Evolutionary conservation across 805 yeast species (phyloP).

Genomic region (Candida ulmi): DNA sequence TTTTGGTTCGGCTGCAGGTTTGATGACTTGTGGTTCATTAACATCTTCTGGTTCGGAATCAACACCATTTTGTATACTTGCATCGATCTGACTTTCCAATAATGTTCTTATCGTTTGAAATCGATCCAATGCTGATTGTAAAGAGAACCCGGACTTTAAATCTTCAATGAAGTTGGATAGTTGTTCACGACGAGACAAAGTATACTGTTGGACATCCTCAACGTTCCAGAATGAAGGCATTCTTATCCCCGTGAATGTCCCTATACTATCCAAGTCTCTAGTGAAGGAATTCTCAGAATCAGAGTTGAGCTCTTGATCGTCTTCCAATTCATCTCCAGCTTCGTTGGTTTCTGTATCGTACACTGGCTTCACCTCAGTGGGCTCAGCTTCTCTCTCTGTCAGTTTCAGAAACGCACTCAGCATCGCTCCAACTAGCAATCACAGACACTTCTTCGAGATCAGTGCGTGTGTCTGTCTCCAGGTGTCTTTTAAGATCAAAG

Average conservation of each 20-base stretch:
- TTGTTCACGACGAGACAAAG: constrained; percentile 23
- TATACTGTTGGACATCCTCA: not conserved
- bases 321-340: not conserved
- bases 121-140: constrained; percentile 46
- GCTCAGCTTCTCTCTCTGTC: not conserved
- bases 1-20: constrained; percentile 40
- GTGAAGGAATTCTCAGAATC: constrained; percentile 31
- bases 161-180: constrained; percentile 29
- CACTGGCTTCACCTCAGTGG: not conserved
- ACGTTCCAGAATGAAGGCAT: constrained; percentile 17
- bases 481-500: no score
- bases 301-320: constrained; percentile 2
- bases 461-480: no score
- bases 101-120: constrained; percentile 34
- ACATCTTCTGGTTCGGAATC: constrained; percentile 29
- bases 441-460: no score
- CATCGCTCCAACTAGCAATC: not conserved
- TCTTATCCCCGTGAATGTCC: constrained; percentile 25
- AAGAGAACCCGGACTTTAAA: constrained; percentile 39
- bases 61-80: constrained; percentile 25
- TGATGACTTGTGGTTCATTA: constrained; percentile 54
- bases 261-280: constrained; percentile 47
- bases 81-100: constrained; percentile 24
- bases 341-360: not conserved
- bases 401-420: not conserved